phyloP scores from a whole-genome alignment of 768 basidiomycete species.

The Kondoa malvinella region DNA sequence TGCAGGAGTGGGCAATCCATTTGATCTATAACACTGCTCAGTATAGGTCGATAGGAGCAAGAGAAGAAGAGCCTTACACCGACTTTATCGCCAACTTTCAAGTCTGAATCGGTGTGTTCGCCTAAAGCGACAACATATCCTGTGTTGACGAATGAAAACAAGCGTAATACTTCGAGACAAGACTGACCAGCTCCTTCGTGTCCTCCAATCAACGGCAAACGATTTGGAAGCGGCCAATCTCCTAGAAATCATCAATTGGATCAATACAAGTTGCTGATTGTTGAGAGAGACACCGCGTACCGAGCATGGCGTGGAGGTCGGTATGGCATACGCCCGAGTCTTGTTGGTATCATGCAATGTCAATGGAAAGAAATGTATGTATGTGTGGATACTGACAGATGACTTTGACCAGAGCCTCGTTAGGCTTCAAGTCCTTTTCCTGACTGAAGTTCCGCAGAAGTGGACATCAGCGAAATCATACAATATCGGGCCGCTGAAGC shows the following conservation, averaged over 20 bases:
- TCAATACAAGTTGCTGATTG: slow-evolving; percentile 36
- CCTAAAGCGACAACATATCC: slow-evolving; percentile 67
- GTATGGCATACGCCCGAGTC: slow-evolving; percentile 25
- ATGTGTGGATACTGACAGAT: too few relatives aligned
- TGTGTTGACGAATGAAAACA: slow-evolving; percentile 45
- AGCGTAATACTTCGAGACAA: slow-evolving; percentile 27
- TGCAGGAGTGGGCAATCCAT: slow-evolving; percentile 40
- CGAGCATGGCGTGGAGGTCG: slow-evolving; percentile 43
- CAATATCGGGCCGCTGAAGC: neutral
- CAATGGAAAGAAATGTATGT: too few relatives aligned
- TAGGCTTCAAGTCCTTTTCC: slow-evolving; percentile 22
- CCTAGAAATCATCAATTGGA: neutral
- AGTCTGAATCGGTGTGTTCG: slow-evolving; percentile 44
- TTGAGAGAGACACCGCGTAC: slow-evolving; percentile 70
- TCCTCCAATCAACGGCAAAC: slow-evolving; percentile 48
- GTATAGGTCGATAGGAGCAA: slow-evolving; percentile 17
- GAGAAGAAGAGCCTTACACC: slow-evolving; percentile 3
- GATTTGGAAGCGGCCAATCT: neutral
- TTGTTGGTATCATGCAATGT: too few relatives aligned
- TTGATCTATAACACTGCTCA: slow-evolving; percentile 38
- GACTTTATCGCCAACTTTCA: slow-evolving; percentile 50
- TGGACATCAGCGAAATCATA: neutral
- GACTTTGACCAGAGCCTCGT: slow-evolving; percentile 17
- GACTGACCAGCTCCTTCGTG: slow-evolving; percentile 70
- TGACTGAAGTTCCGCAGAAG: neutral